These are phyloP conservation scores for Neonectria sp. DNA, from an alignment of 2,329 filamentous ascomycete genomes.

Conservation along the genomic window DNA sequence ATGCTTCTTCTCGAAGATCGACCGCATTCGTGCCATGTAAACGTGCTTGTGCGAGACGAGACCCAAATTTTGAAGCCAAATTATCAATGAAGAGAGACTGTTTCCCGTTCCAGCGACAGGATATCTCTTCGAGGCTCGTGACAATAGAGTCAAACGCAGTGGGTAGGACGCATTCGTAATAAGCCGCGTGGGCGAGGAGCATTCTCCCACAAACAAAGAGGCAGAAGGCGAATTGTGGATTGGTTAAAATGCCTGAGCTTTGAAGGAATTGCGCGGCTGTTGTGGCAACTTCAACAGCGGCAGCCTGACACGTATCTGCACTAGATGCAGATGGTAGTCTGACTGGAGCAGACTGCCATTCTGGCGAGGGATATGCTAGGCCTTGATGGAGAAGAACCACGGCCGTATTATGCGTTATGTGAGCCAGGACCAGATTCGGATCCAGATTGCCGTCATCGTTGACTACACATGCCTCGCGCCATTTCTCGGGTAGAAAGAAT, in stretches of 20 bases:
- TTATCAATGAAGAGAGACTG: conserved; percentile 15
- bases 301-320: conserved; percentile 38
- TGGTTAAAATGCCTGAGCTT: conserved; percentile 24
- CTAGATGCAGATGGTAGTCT: conserved; percentile 35
- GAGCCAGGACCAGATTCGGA: conserved; percentile 53
- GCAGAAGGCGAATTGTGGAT: conserved; percentile 38
- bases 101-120: conserved; percentile 31
- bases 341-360: conserved; percentile 33
- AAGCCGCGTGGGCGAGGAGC: conserved; percentile 33
- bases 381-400: conserved; percentile 45
- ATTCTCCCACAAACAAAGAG: conserved; percentile 37
- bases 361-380: conserved; percentile 40
- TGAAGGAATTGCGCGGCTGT: conserved; percentile 35
- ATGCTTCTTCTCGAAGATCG: conserved; percentile 33
- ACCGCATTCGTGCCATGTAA: conserved; percentile 1
- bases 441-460: conserved; percentile 58
- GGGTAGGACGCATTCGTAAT: conserved; percentile 19
- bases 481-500: conserved; percentile 60
- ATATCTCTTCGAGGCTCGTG: conserved; percentile 29
- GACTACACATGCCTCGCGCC: conserved; percentile 57
- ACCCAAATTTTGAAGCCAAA: conserved; percentile 36
- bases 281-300: conserved; percentile 30
- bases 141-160: conserved; percentile 30
- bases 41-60: conserved; percentile 26
- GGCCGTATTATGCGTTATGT: conserved; percentile 45